A percentile compares a stretch with the other conserved stretches of the same genome.
phyloP scores from a whole-genome alignment of 2,329 filamentous ascomycete genomes.

The Aspergillus pseudoglaucus region DNA sequence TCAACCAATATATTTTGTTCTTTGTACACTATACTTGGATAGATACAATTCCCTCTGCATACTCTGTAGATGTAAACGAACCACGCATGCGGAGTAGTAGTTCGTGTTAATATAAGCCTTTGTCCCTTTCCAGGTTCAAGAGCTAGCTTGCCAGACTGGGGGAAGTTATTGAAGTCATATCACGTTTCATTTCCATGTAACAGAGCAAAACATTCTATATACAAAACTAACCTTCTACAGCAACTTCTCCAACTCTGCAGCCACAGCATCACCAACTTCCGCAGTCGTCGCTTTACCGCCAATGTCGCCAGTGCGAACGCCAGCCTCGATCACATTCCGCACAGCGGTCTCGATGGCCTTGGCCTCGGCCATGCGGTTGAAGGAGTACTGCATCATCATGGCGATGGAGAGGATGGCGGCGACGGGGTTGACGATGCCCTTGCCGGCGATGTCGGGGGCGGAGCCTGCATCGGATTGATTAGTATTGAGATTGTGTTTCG shows the following conservation, averaged over 20 bases:
- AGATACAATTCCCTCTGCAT: no score
- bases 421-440: conserved; percentile 86
- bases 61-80: no score
- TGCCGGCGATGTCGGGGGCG: conserved; percentile 86
- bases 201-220: neutral
- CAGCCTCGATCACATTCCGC: conserved; percentile 68
- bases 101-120: no score
- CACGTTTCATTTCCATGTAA: neutral
- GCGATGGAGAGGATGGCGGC: conserved; percentile 86
- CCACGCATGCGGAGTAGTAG: no score
- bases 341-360: conserved; percentile 76
- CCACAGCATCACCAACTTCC: conserved; percentile 78
- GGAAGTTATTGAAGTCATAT: no score
- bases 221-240: conserved; percentile 43
- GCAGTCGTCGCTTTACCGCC: conserved; percentile 67
- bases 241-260: conserved; percentile 64
- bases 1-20: no score
- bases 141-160: no score
- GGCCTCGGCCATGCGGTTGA: conserved; percentile 71
- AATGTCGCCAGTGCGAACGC: conserved; percentile 75
- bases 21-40: no score
- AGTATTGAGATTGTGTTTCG: neutral
- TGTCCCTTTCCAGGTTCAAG: no score
- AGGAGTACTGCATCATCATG: conserved; percentile 94
- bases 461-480: conserved; percentile 51